Base-by-base conservation (phyloP, 2,329 filamentous ascomycete species). In the Sarocladium strictum region DNA sequence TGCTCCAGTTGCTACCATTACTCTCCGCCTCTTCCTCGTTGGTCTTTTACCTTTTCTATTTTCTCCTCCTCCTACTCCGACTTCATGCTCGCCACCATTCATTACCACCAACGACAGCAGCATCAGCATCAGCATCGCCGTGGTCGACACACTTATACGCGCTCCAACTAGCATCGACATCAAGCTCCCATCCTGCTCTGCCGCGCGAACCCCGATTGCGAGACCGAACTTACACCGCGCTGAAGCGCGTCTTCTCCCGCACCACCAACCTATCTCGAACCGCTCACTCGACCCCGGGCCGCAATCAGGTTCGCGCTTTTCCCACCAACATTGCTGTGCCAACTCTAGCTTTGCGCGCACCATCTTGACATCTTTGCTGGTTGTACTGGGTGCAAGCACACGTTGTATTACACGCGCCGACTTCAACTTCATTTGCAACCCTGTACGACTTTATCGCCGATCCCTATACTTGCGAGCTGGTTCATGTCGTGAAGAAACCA, bases 211-310 rank as follows among this genome's bases (percentile, higher is more conserved):
- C 17, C 43, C 43, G 43, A 47, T 47, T 47, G 47, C 29, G 17
- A 51, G 7, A n/a, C 47, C 19, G 27, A 37, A 51, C 47, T 51
- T 51, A 51, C 47, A 51, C 47, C 47, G 47, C 27, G 27, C 47
- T 33, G 29, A 51, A 17, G 47, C 47, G 47, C 47, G 47, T 51
- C 47, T 21, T 21, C 32, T 29, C 23, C 3, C n/a, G n/a, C n/a
- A n/a, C n/a, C 12, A 29, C 43, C 43, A 27, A 26, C 24, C 21
- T 9, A 11, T n/a, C 43, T 24, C 29, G 29, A 10, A 4, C 43
- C 5, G 5, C 29, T 7, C 14, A 4, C 12, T 29, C 23, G n/a
- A 47, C 23, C 12, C 17, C 35, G 35, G n/a, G n/a, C 15, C 43
- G n/a, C 43, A 47, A 47, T 12, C 19, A 15, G 43, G 11, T 47